Evolutionary conservation across 2,329 filamentous ascomycete genomes (phyloP), one percentile per base, ranked within the genome.

Genomic region (Calonectria multiphialidica): DNA sequence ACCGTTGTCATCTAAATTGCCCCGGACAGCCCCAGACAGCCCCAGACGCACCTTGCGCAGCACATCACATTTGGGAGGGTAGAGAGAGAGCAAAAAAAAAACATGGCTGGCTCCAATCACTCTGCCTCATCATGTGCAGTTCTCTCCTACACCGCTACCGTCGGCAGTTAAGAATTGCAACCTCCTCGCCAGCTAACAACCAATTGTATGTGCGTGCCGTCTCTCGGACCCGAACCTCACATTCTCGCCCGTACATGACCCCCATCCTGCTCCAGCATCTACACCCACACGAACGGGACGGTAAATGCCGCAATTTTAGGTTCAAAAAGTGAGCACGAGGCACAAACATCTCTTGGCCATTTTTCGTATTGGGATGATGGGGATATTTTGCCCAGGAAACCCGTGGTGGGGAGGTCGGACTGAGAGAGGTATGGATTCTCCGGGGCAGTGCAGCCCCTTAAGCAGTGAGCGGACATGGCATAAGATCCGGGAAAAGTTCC

Each of bases 141-240:
- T 21, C 12, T 44, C 47, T 53, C n/a, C 57, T 55, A 65, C 67
- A 69, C 67, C 67, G 75, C 76, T 71, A 66, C 47, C 45, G 16
- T 57, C 47, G 66, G 63, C 33, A 74, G 47, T 68, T 69, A 23
- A 23, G 44, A 44, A 40, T 50, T 62, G 35, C 55, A 68, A 53
- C 49, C 66, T 59, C 16, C 33, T 25, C 28, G 23, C 23, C 30
- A 21, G 40, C 33, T 33, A 6, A 42, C 42, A 42, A 45, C 57
- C 45, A 62, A 68, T 47, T 53, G 44, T 30, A 30, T 30, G 28
- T 18, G 35, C 28, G 18, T 37, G 35, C 30, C 59, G 44, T 23
- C 35, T 25, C 53, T 8, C 21, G 12, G n/a, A 57, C 15, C 30
- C 33, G 53, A 57, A 12, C 53, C 53, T 59, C 53, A 40, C 53